Conservation (phyloP, 1,139 yeast genomes). For the Geotrichum europaeum region DNA sequence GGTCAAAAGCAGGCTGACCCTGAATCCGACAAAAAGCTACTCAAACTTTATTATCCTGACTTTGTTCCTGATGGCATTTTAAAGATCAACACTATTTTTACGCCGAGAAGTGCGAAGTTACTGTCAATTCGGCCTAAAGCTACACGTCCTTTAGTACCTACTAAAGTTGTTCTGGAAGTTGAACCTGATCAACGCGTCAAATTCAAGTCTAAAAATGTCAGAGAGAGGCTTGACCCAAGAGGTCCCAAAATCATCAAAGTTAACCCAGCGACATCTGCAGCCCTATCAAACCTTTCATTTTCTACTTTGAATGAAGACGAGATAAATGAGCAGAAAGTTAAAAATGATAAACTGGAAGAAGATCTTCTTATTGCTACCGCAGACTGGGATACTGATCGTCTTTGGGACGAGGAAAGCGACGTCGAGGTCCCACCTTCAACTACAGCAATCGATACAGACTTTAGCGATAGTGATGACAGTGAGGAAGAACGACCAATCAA, state of each 20-base stretch:
- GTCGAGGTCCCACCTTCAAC: conserved; percentile 11
- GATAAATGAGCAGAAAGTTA: conserved; percentile 17
- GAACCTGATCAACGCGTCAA: conserved; percentile 38
- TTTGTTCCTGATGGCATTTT: conserved; percentile 52
- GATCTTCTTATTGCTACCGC: conserved; percentile 68
- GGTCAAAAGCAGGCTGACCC: neutral
- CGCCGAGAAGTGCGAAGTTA: conserved; percentile 54
- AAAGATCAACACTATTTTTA: conserved; percentile 61
- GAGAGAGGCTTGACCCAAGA: conserved; percentile 1
- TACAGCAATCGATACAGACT: conserved; percentile 6
- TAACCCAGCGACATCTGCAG: conserved; percentile 12
- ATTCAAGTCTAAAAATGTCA: conserved; percentile 20
- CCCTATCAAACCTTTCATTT: conserved; percentile 20
- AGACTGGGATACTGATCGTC: conserved; percentile 74
- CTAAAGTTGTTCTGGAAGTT: conserved; percentile 38
- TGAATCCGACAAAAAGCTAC: conserved; percentile 31
- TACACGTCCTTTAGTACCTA: conserved; percentile 58
- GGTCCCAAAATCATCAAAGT: conserved; percentile 7
- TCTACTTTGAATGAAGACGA: conserved; percentile 12
- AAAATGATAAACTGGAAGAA: conserved; percentile 36
- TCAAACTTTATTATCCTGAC: conserved; percentile 51
- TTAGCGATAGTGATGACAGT: conserved; percentile 19
- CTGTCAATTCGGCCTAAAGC: conserved; percentile 48
- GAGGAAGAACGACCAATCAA: conserved; percentile 19
- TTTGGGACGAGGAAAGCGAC: conserved; percentile 44